These are phyloP conservation scores for Protomyces inouyei DNA, from an alignment of 1,139 yeast genomes.

Conservation along the genomic window DNA sequence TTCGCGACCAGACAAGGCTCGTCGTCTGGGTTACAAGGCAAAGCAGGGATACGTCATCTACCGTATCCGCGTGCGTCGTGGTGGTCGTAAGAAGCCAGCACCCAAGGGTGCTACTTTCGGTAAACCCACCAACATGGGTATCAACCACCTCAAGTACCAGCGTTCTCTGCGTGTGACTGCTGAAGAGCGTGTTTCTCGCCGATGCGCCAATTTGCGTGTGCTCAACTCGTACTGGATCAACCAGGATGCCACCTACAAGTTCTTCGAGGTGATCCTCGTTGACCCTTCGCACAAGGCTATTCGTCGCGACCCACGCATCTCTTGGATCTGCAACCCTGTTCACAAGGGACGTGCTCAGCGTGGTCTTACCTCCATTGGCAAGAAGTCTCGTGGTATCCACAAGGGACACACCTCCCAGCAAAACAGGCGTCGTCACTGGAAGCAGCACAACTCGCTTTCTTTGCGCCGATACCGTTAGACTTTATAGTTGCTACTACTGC, in stretches of 20 bases:
- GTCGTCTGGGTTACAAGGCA: slow-evolving; percentile 99
- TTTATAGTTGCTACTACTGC: slow-evolving; percentile 49
- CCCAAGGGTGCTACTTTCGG: slow-evolving; percentile 99
- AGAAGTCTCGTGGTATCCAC: slow-evolving; percentile 77
- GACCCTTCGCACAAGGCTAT: slow-evolving; percentile 98
- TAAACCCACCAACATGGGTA: slow-evolving; percentile 99
- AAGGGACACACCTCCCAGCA: slow-evolving; percentile 71
- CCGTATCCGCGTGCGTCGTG: slow-evolving; percentile 99
- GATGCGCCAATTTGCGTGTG: slow-evolving; percentile 98
- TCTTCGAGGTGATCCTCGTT: slow-evolving; percentile 93
- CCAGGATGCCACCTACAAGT: slow-evolving; percentile 99
- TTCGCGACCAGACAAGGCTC: slow-evolving; percentile 99
- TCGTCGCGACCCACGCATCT: slow-evolving; percentile 97
- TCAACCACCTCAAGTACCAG: slow-evolving; percentile 98
- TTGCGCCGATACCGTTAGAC: slow-evolving; percentile 99
- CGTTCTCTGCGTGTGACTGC: slow-evolving; percentile 96
- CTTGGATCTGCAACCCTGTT: slow-evolving; percentile 99
- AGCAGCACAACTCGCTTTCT: slow-evolving; percentile 97
- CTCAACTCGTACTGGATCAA: slow-evolving; percentile 99
- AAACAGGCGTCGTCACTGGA: slow-evolving; percentile 89
- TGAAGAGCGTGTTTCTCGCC: slow-evolving; percentile 99
- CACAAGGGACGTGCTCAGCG: slow-evolving; percentile 99
- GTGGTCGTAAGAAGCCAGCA: slow-evolving; percentile 99
- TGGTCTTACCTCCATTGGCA: slow-evolving; percentile 74
- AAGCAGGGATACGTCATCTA: slow-evolving; percentile 98